These are phyloP conservation scores for Penicillium sp. DNA, from an alignment of 2,329 filamentous ascomycete species.

Conservation along the genomic window DNA sequence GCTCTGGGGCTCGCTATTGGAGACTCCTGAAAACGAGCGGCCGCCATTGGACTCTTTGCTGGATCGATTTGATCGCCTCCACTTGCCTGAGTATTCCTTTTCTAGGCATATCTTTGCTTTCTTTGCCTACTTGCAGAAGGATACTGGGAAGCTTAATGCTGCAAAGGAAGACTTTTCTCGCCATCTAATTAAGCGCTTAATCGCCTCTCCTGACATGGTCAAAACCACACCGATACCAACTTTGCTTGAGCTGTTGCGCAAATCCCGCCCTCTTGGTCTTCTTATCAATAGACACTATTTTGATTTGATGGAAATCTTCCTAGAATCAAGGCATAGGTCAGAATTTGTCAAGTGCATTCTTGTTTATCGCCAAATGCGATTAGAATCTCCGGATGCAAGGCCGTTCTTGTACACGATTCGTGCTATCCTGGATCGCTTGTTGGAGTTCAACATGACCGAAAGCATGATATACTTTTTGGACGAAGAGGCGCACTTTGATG, in stretches of 20 bases:
- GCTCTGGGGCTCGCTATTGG: slow-evolving; percentile 21
- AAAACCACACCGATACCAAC: background rate
- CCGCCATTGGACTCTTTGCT: background rate
- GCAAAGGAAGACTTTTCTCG: background rate
- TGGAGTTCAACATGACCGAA: slow-evolving; percentile 32
- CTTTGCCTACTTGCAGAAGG: too few relatives aligned
- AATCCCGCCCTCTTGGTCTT: slow-evolving; percentile 24
- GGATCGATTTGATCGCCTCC: background rate
- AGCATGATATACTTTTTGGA: slow-evolving; percentile 42
- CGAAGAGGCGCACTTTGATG: slow-evolving; percentile 37
- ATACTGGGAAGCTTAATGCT: too few relatives aligned
- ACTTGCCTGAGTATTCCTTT: background rate
- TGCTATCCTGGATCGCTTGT: slow-evolving; percentile 27
- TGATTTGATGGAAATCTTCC: slow-evolving; percentile 16
- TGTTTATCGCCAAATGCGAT: slow-evolving; percentile 43
- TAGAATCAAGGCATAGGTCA: slow-evolving; percentile 26
- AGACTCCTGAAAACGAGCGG: background rate
- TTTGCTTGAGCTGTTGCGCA: slow-evolving; percentile 26
- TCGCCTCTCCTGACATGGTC: background rate
- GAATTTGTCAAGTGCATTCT: slow-evolving; percentile 33
- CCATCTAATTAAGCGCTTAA: background rate
- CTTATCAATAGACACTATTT: slow-evolving; percentile 28
- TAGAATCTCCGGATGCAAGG: slow-evolving; percentile 24
- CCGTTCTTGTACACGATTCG: slow-evolving; percentile 23
- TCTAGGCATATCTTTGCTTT: background rate